Evolutionary conservation across 2,329 filamentous ascomycete species (phyloP), one percentile per base, ranked within the genome.

Genomic region (Paracoccidioides lutzii): DNA sequence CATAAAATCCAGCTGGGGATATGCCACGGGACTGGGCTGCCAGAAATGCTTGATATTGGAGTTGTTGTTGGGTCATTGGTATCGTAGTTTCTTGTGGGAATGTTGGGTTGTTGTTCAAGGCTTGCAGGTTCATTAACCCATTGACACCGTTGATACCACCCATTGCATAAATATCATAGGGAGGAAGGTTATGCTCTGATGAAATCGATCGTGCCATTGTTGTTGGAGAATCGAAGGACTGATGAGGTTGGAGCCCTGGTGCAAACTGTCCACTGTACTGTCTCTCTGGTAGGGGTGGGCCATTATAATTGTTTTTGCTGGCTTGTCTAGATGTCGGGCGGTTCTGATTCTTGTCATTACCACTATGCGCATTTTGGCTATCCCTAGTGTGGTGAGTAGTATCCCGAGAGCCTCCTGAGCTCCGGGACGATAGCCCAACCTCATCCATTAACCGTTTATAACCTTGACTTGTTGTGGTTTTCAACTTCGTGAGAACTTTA

Each of bases 361-460:
- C 68, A 15, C 62, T 63, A 59, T 71, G 68, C 15, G 62, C 59
- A 28, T 58, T 57, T 33, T 61, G 63, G 52, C 69, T 66, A 14
- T 74, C 71, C 42, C 71, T 68, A 44, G 62, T 65, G 56, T 72
- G 67, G 53, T 71, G 69, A 32, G 75, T 55, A 35, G 75, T 56
- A 35, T 75, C 73, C 44, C 69, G 67, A 35, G 67, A 64, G 52
- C 63, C 63, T 42, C 69, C 66, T 28, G 49, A 55, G 35, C 59
- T 52, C 38, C 73, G 69, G 48, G 73, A 74, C 15, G 91, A 94
- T 41, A 98, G 75, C 58, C 91, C 90, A 63, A 98, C 93, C 69
- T 98, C 93, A 65, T 98, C 93, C 93, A 98, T 98, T 58, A 98
- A 75, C 54, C 93, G 86, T 78, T 97, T 98, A 76, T 98, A 98